Evolutionary conservation across 805 yeast genomes (phyloP), one percentile per base, ranked within the genome.

Genomic region (Nakazawaea anatomiae): DNA sequence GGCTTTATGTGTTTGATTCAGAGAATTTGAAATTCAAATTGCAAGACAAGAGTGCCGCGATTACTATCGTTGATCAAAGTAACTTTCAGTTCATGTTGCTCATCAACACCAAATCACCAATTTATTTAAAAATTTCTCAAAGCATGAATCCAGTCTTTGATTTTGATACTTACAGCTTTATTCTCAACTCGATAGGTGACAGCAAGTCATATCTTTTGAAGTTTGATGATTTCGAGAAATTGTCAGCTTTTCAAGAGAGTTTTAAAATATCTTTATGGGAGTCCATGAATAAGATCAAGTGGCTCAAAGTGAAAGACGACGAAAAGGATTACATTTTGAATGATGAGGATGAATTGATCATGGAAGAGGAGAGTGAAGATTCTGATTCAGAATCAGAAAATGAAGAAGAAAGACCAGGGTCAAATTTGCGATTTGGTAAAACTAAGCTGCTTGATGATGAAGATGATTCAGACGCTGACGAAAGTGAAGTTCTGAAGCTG

Each of bases 141-240:
- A 73, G 74, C 31, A 68, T 89, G 66, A 82, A 77, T 59, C 89
- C 94, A 1, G 72, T 77, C n/a, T 83, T 87, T 61, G 81, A 83
- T 60, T 74, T 71, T 54, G 81, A 76, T 10, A 63, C 75, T 34
- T 56, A 64, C 11, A 74, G 87, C 1, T 85, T 89, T 57, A 75
- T 85, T 11, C 89, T 88, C 74, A 85, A 87, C 62, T 74, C 78
- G 55, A 68, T 66, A 30, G 57, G 67, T 4, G 73, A 64, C 5
- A 63, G 65, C 2, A 58, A 74, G 29, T 83, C 96, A 1, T 87
- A 85, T 76, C 71, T 87, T 56, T 58, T 87, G 39, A 79, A 74
- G 57, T 88, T 89, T 59, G 55, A 55, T 0, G 62, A 65, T 39
- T 60, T 66, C 8, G 67, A 68, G 1, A 62, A 61, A 0, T 73